Base-by-base conservation (phyloP, 768 basidiomycete species). In the Mycena epipterygia region DNA sequence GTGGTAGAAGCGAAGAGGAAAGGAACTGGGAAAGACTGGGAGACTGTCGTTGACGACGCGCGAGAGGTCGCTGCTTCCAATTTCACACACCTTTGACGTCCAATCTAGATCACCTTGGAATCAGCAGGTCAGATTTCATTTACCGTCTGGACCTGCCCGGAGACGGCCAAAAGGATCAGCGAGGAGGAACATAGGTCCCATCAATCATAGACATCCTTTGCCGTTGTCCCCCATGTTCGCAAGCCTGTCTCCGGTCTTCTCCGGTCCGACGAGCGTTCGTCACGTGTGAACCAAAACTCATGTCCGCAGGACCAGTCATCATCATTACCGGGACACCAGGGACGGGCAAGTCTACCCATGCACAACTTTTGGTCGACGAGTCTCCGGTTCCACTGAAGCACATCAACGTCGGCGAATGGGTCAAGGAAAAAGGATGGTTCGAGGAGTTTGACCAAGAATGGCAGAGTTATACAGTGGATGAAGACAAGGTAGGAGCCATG, bases 271-370 rank as follows among this genome's bases (percentile, higher is more conserved):
- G n/a, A n/a, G n/a, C n/a, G n/a, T n/a, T n/a, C n/a, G n/a, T n/a
- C n/a, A n/a, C n/a, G 16, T 41, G 13, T 41, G 8, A 4, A 41
- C 19, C 39, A 41, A 41, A 16, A 41, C 19, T 46, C 44, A 17
- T 30, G 17, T 32, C 64, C 42, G n/a, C 29, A 33, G 83, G 80
- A 29, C 95, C 94, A 51, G 87, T 91, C 57, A 94, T 97, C 76
- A 79, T 97, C 74, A 90, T 97, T 75, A 97, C 95, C 48, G 96
- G 95, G 69, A 96, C 95, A 19, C 95, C 95, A 14, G 95, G 95
- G n/a, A 97, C 96, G 39, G 97, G 96, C 64, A 99, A 99, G 80
- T 93, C 97, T 4, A 96, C 96, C 0, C 95, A 95, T 81, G 95
- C 96, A 2, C 89, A 93, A 67, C 84, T 96, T n/a, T 89, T 99